These are phyloP conservation scores for Cystobasidium slooffiae DNA, from an alignment of 1,284 basidiomycete genomes.

Conservation along the genomic window DNA sequence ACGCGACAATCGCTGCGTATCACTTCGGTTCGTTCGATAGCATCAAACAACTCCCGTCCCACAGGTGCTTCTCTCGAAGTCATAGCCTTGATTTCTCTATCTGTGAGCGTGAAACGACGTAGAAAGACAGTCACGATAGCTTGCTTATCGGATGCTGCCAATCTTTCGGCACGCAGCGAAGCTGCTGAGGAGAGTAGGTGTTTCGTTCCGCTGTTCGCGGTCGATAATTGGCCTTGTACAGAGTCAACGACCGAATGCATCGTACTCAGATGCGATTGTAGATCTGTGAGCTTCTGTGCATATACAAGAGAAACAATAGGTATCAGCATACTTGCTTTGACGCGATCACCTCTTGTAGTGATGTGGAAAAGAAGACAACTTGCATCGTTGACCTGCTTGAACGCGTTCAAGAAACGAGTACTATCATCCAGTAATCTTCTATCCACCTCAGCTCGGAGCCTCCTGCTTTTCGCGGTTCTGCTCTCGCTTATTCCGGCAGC, in stretches of 20 bases:
- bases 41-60: conserved; percentile 73
- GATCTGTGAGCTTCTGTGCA: conserved; percentile 72
- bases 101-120: conserved; percentile 77
- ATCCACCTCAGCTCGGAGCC: conserved; percentile 82
- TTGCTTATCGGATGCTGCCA: conserved; percentile 62
- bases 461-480: conserved; percentile 62
- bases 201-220: conserved; percentile 77
- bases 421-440: conserved; percentile 76
- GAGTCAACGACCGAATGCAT: conserved; percentile 83
- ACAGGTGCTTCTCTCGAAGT: conserved; percentile 77
- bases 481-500: conserved; percentile 40
- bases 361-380: conserved; percentile 52
- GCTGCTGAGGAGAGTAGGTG: conserved; percentile 85
- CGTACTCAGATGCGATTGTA: conserved; percentile 73
- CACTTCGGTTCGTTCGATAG: conserved; percentile 81
- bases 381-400: conserved; percentile 85
- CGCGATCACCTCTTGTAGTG: conserved; percentile 4
- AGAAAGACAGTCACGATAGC: conserved; percentile 80
- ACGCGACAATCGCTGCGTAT: conserved; percentile 84
- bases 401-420: conserved; percentile 75
- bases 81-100: conserved; percentile 73
- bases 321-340: not conserved
- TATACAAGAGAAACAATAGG: not conserved
- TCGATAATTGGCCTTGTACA: conserved; percentile 74
- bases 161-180: conserved; percentile 72